These are phyloP conservation scores for Lyophyllum shimeji DNA, from an alignment of 768 basidiomycete genomes.

Conservation along the genomic window DNA sequence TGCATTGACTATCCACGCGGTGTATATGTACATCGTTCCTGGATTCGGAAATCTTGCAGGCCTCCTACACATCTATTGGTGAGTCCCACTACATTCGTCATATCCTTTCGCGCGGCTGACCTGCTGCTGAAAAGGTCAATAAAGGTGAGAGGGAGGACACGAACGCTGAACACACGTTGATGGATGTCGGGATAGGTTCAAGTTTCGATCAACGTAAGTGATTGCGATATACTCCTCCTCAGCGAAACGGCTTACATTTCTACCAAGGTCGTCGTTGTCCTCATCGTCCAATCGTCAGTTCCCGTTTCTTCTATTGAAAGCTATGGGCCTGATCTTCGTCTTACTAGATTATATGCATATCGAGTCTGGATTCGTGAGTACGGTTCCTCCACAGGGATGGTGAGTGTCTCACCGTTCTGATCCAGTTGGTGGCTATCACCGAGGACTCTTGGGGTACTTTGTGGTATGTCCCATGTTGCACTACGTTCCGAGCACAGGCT, in stretches of 20 bases:
- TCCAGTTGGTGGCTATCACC: slow-evolving; percentile 37
- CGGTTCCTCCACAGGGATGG: neutral
- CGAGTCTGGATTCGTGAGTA: slow-evolving; percentile 49
- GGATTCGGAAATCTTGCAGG: slow-evolving; percentile 23
- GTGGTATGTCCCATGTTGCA: slow-evolving; percentile 24
- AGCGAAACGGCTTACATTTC: neutral
- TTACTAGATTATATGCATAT: slow-evolving; percentile 39
- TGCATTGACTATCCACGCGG: slow-evolving; percentile 24
- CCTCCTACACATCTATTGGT: slow-evolving; percentile 14
- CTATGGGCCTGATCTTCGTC: neutral
- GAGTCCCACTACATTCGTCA: neutral
- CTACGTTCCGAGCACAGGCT: neutral
- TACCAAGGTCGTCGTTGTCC: slow-evolving; percentile 37
- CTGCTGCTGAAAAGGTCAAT: slow-evolving; percentile 19
- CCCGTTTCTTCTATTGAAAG: neutral
- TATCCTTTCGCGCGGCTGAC: neutral
- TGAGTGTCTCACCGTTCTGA: neutral
- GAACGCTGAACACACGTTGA: neutral
- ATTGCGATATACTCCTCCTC: neutral
- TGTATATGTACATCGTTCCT: slow-evolving; percentile 26
- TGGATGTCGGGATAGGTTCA: slow-evolving; percentile 31
- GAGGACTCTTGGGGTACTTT: slow-evolving; percentile 33
- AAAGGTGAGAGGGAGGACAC: slow-evolving; percentile 16
- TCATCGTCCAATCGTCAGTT: slow-evolving; percentile 44
- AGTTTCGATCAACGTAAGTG: slow-evolving; percentile 40